Evolutionary conservation across 495 filamentous ascomycete species (phyloP).

Genomic region (Usnea hakonensis): DNA sequence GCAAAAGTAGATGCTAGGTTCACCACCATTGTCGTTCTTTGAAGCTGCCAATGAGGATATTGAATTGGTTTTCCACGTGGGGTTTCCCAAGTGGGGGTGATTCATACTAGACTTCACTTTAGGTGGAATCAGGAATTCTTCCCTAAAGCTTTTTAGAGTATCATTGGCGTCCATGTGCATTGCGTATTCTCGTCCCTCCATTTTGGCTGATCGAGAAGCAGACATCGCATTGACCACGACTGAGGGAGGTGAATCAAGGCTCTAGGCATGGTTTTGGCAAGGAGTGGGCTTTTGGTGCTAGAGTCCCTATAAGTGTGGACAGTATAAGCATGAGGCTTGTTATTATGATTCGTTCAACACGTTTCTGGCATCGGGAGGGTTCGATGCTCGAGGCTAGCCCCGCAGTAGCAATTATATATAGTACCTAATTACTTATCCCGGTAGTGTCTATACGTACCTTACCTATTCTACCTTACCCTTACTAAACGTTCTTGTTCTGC

Average conservation of each 20-base stretch:
- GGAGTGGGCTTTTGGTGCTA: background rate
- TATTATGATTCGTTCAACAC: background rate
- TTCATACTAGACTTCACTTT: slow-evolving; percentile 64
- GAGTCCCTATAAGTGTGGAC: background rate
- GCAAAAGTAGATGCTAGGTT: slow-evolving; percentile 73
- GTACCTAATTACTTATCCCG: no score
- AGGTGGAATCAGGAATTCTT: slow-evolving; percentile 80
- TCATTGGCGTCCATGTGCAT: slow-evolving; percentile 61
- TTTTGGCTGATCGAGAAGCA: background rate
- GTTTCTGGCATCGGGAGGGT: background rate
- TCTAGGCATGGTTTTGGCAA: background rate
- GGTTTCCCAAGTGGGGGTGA: slow-evolving; percentile 36
- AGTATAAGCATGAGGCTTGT: background rate
- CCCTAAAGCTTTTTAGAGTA: slow-evolving; percentile 54
- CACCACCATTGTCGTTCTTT: slow-evolving; percentile 27
- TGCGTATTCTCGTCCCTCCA: slow-evolving; percentile 42
- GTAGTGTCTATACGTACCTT: no score
- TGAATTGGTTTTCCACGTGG: background rate
- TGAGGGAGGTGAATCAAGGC: background rate
- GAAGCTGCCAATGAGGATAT: slow-evolving; percentile 18
- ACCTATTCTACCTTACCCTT: no score
- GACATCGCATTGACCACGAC: background rate
- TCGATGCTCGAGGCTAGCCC: background rate
- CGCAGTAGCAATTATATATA: background rate
- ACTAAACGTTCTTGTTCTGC: no score